Evolutionary conservation across 305 asterid species (phyloP), one percentile per base, ranked within the genome.

Genomic region (Striga hermonthica): DNA sequence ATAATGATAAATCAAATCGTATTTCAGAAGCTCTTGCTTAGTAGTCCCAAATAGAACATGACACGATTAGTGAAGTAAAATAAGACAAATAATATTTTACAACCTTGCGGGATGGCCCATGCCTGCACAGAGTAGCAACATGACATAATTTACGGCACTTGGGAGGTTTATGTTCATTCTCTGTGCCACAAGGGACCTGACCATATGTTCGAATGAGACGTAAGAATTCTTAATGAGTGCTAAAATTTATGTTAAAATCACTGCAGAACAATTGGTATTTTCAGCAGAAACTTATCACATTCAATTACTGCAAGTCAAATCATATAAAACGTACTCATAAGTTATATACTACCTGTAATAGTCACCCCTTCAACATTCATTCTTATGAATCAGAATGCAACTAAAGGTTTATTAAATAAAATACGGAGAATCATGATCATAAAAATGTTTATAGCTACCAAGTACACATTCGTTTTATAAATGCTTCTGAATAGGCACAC

Each of bases 161-260:
- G 57, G 95, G 98, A 64, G 98, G 98, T 66, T 80, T 84, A 67
- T 89, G 98, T 65, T 79, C 86, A 50, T 76, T 78, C 76, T 91
- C 98, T 45, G 91, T 83, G 74, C 98, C 98, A 78, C 98, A 91
- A 67, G 97, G 98, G 81, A 91, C 97, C 98, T 91, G 82, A 70
- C 69, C 70, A 68, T 67, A 74, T 48, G 61, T 61, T 47, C 31
- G 72, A 65, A 60, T 6, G 60, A 55, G 60, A 68, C 50, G 67
- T 71, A 12, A 35, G 62, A 64, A 57, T 14, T 48, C 38, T 62
- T 14, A 8, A 13, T 12, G 5, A 16, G 59, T 9, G 10, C 59
- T 54, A 28, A 54, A 54, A 54, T 22, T 28, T 54, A 54, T 54
- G 22, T 28, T 16, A 54, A 22, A 54, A 28, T 9, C 59, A 54